Percentiles rank a stretch among this genome's conserved stretches.
These are phyloP conservation scores for Hypoxylon sp. DNA, from an alignment of 2,329 filamentous ascomycete species.

Conservation along the genomic window DNA sequence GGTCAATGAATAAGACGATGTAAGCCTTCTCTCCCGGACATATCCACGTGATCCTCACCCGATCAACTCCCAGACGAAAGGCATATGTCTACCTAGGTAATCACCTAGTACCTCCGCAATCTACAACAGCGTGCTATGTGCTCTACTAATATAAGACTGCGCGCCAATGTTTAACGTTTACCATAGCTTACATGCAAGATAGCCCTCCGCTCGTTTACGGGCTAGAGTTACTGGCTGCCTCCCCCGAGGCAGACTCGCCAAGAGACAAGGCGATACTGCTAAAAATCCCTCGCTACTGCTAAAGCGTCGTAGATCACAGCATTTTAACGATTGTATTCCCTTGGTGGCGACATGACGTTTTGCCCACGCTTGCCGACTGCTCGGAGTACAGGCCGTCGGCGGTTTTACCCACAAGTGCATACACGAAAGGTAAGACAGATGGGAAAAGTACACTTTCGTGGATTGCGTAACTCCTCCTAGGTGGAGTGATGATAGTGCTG, in stretches of 20 bases:
- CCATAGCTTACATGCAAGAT: neutral
- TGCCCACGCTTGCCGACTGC: constrained; percentile 8
- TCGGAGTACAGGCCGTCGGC: constrained; percentile 9
- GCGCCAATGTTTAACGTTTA: constrained; percentile 2
- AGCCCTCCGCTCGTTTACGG: constrained; percentile 7
- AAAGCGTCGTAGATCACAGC: neutral
- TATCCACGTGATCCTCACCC: constrained; percentile 13
- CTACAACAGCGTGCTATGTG: no score
- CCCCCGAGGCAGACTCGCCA: constrained; percentile 22
- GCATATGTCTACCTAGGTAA: constrained; percentile 27
- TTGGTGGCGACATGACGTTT: constrained; percentile 5
- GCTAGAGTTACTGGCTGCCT: constrained; percentile 12
- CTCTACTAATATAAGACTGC: constrained; percentile 4
- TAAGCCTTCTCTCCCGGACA: constrained; percentile 3
- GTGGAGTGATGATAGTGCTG: constrained; percentile 10
- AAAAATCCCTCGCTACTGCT: constrained; percentile 6
- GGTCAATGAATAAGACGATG: constrained; percentile 3
- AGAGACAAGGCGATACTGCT: constrained; percentile 4
- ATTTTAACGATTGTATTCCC: neutral
- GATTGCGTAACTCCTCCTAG: constrained; percentile 1
- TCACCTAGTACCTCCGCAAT: neutral
- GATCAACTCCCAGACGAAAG: constrained; percentile 1
- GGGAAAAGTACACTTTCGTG: neutral
- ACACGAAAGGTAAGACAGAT: constrained; percentile 2
- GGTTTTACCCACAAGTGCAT: constrained; percentile 1